Base-by-base conservation (phyloP, 2,329 filamentous ascomycete genomes). In the Cladosporium sp. region DNA sequence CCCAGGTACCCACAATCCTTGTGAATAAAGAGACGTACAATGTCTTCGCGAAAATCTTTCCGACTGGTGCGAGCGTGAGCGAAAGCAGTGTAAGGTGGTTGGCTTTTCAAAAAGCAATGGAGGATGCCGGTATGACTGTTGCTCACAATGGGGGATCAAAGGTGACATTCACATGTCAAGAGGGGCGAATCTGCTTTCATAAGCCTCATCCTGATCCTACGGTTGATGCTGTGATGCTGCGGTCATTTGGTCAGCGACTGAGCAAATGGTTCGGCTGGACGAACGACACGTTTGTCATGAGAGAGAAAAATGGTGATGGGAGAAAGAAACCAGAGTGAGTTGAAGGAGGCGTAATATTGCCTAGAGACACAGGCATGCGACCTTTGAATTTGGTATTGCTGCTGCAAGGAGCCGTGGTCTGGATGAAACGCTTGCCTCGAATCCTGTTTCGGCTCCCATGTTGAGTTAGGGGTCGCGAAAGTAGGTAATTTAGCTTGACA, bases 261-360 rank as follows among this genome's bases (percentile, higher is more conserved):
- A 59, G 54, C 14, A 66, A 61, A 45, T 64, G 62, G 60, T 68
- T 66, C 56, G 61, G 59, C 3, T 66, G 64, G 62, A 40, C 33
- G 8, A 43, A 56, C 7, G 59, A 60, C 28, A 43, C 56, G 33
- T 46, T 66, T 59, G 52, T 58, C 8, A 22, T 53, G 43, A 54
- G 52, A 48, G 33, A 28, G 14, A 57, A 49, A 48, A 3, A 34
- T 13, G 9, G 13, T 3, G 3, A 9, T 9, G 33, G 3, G 33
- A 18, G 16, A 18, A 18, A 18, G 16, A 18, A 18, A 18, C 16
- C 16, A 18, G 16, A 18, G 16, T 18, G 16, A 18, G 16, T 18
- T 18, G 16, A 18, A 18, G 16, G 16, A 18, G 16, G 16, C 16
- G 16, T 3, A 18, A 18, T 2, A 3, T 18, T 18, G 16, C 16